Percentiles rank a stretch among this genome's conserved stretches.
Evolutionary conservation across 306 rosid genomes (phyloP).

Genomic region (Dryas alaskensis): DNA sequence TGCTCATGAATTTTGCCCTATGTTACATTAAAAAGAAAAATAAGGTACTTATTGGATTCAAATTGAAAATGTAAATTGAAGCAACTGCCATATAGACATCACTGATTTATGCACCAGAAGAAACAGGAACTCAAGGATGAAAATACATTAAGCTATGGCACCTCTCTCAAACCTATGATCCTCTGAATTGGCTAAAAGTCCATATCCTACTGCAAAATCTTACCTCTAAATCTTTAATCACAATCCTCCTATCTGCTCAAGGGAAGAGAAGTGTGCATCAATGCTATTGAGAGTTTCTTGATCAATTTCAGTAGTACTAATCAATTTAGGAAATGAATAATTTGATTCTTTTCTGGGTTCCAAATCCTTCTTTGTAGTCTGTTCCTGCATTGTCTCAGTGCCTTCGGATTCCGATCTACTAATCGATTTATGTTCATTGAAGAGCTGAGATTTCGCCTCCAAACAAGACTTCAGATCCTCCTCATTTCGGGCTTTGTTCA

Average conservation of each 20-base stretch:
- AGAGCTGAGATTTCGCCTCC: conserved; percentile 64
- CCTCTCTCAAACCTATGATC: conserved; percentile 18
- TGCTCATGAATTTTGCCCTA: background rate
- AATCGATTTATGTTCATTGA: conserved; percentile 36
- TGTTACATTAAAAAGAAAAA: background rate
- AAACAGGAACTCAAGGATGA: conserved; percentile 15
- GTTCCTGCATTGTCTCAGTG: conserved; percentile 31
- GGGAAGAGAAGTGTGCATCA: conserved; percentile 61
- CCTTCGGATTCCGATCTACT: conserved; percentile 35
- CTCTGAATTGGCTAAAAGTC: conserved; percentile 21
- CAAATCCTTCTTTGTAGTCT: conserved; percentile 33
- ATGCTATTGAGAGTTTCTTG: conserved; percentile 58
- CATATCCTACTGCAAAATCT: conserved; percentile 13
- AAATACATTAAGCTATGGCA: conserved; percentile 3
- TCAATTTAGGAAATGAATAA: conserved; percentile 44
- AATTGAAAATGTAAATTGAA: conserved; percentile 11
- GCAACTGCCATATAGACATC: conserved; percentile 8
- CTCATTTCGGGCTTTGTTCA: conserved; percentile 82
- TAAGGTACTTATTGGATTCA: background rate
- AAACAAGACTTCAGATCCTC: conserved; percentile 79
- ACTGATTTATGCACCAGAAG: background rate
- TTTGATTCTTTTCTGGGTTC: conserved; percentile 39
- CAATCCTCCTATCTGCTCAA: conserved; percentile 57
- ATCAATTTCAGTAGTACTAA: conserved; percentile 45
- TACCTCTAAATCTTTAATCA: conserved; percentile 32